phyloP scores from a whole-genome alignment of 2,329 filamentous ascomycete genomes.

The Trichoderma brevicompactum region DNA sequence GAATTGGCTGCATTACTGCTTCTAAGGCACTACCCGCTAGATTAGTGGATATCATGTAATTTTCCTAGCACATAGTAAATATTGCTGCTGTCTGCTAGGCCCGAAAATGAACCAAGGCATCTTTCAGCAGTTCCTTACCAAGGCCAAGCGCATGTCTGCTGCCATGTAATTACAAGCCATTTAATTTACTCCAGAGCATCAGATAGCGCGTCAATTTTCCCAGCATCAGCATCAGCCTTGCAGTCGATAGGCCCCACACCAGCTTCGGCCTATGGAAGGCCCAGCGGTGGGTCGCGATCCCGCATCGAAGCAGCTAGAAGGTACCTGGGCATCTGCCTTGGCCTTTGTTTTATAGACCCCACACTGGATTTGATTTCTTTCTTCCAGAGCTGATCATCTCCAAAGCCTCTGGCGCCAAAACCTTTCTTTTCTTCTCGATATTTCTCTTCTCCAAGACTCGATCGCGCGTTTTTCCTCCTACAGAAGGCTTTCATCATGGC shows the following conservation, averaged over 20 bases:
- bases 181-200: no score
- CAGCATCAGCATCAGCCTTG: not conserved
- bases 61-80: no score
- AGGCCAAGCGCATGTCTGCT: no score
- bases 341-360: constrained; percentile 38
- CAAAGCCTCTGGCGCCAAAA: constrained; percentile 5
- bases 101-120: no score
- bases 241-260: constrained; percentile 30
- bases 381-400: constrained; percentile 19
- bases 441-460: constrained; percentile 7
- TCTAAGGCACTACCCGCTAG: no score
- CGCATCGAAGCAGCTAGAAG: constrained; percentile 53
- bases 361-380: constrained; percentile 28
- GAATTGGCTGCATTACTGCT: no score
- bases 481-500: constrained; percentile 49
- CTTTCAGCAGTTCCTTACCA: no score
- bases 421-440: constrained; percentile 13
- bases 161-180: no score
- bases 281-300: constrained; percentile 33
- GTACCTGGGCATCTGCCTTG: constrained; percentile 30
- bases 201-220: no score
- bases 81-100: no score
- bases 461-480: no score
- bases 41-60: no score
- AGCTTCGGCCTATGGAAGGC: constrained; percentile 40